Conservation (phyloP, 129 eudicot species). For the Arctium lappa region DNA sequence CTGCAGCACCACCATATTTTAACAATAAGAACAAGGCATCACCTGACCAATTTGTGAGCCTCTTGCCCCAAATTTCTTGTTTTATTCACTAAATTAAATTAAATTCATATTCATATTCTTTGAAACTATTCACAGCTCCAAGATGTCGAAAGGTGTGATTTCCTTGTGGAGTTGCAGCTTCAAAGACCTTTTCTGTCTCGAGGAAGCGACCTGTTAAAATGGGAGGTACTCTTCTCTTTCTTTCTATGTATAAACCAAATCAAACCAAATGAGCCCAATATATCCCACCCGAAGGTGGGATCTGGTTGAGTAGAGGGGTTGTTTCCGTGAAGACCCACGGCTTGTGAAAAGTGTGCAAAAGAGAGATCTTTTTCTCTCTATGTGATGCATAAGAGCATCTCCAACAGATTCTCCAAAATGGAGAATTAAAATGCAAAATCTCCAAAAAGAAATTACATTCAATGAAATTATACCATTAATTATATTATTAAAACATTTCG, state of each 20-base stretch:
- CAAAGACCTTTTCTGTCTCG: constrained; percentile 71
- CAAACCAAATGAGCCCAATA: neutral
- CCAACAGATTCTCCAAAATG: neutral
- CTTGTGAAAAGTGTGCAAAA: neutral
- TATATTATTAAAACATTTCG: too few species aligned
- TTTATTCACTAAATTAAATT: neutral
- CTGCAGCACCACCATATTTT: constrained; percentile 88
- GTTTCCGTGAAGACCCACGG: neutral
- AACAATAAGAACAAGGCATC: constrained; percentile 92
- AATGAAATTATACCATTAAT: neutral
- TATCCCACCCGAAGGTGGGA: neutral
- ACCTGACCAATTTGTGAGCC: constrained; percentile 74
- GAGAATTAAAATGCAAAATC: neutral
- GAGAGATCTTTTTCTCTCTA: neutral
- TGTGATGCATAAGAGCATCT: neutral
- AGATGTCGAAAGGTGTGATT: constrained; percentile 68
- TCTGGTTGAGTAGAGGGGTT: neutral
- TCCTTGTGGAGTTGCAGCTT: constrained; percentile 85
- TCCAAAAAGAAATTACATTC: neutral
- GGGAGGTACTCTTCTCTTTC: constrained; percentile 67
- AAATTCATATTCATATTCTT: neutral
- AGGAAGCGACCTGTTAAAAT: constrained; percentile 78
- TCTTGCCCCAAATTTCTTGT: neutral
- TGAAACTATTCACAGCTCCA: constrained; percentile 45
- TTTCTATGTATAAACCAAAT: neutral